Conservation (phyloP, 164 flowering plant species). For the Annona cherimola region DNA sequence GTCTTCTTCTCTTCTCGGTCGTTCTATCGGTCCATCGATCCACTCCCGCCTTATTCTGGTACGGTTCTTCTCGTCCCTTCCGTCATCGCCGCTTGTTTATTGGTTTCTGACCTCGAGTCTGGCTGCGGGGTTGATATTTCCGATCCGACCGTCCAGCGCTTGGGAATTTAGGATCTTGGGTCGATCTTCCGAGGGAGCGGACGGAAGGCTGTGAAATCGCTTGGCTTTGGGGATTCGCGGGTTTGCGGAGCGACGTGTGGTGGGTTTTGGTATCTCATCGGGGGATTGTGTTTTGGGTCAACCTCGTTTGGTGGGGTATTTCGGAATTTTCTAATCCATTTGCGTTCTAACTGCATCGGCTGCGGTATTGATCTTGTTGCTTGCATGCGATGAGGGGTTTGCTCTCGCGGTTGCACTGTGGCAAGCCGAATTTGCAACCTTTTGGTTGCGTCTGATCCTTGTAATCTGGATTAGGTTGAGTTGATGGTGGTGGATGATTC, state of each 20-base stretch:
- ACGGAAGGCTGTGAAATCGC: not conserved
- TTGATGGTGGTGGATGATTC: not conserved
- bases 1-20: not conserved
- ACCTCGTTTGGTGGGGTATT: not conserved
- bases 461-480: not conserved
- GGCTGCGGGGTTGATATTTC: not conserved
- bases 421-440: not conserved
- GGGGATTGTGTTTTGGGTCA: not conserved
- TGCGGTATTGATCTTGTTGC: not conserved
- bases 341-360: not conserved
- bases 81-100: not conserved
- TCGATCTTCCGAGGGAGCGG: not conserved
- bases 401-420: not conserved
- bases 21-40: not conserved
- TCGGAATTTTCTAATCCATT: not conserved
- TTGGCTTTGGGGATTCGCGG: not conserved
- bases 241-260: not conserved
- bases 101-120: no score
- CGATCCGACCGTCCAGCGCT: not conserved
- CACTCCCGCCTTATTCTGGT: not conserved
- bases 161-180: not conserved
- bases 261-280: not conserved
- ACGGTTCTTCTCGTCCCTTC: not conserved
- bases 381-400: not conserved
- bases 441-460: not conserved